Evolutionary conservation across 139 green algal species (phyloP), one percentile per base, ranked within the genome.

Genomic region (Coccomyxa sp.): DNA sequence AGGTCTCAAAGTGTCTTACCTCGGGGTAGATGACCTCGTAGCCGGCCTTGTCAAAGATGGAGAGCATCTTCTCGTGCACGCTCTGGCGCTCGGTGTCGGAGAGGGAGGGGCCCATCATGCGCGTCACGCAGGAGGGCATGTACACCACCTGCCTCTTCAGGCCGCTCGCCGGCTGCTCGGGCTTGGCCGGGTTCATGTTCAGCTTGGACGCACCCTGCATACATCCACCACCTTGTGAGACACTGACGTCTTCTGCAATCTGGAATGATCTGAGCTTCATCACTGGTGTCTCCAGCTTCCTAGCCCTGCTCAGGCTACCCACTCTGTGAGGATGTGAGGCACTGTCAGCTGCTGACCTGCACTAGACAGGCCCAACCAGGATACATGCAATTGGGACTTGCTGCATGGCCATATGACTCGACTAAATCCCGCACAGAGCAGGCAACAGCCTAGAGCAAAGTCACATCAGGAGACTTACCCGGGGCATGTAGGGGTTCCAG

Each of bases 401-500:
- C 50, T 68, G 14, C 14, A n/a, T 14, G 50, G 50, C 50, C 18
- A 14, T n/a, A n/a, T n/a, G n/a, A n/a, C n/a, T n/a, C n/a, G n/a
- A n/a, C n/a, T n/a, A n/a, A n/a, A n/a, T n/a, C n/a, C n/a, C n/a
- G n/a, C n/a, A n/a, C n/a, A n/a, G n/a, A n/a, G 54, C 54, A 68
- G 22, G 54, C 54, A 68, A 68, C 54, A 68, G n/a, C n/a, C n/a
- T n/a, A n/a, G n/a, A n/a, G n/a, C n/a, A n/a, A n/a, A n/a, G n/a
- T n/a, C n/a, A n/a, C n/a, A n/a, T 8, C 38, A 37, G 37, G 55
- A 18, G 58, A 86, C 90, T 9, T 91, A 86, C 94, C 87, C 90
- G 94, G 75, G 95, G 95, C 92, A 99, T 95, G 91, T 97, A 97
- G 8, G 90, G 90, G 92, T 97, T 99, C 95, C 95, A 99, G 31